These are phyloP conservation scores for Vaccinium corymbosum DNA, from an alignment of 148 eudicot genomes.

Conservation along the genomic window DNA sequence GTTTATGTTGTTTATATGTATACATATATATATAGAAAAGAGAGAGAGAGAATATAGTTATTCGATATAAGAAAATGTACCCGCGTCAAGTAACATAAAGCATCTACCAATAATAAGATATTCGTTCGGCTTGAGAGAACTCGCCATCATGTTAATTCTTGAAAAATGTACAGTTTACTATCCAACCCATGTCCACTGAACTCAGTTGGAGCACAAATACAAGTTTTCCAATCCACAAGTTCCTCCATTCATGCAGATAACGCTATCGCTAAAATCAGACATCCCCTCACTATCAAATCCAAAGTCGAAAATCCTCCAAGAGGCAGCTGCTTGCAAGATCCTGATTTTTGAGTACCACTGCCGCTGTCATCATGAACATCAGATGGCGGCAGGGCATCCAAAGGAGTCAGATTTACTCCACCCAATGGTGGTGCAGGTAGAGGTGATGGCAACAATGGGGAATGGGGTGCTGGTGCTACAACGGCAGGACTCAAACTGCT, in stretches of 20 bases:
- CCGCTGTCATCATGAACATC: not conserved
- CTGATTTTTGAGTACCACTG: not conserved
- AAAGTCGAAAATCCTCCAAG: not conserved
- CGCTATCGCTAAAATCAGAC: not conserved
- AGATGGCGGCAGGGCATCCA: not conserved
- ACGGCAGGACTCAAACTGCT: conserved; percentile 1
- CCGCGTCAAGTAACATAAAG: not conserved
- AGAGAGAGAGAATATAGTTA: too few species aligned
- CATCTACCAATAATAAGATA: not conserved
- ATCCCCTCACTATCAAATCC: not conserved
- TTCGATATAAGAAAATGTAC: too few species aligned
- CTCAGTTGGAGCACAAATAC: not conserved
- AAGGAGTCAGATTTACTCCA: not conserved
- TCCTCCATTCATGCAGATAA: not conserved
- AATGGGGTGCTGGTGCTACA: too few species aligned
- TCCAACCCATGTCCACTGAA: not conserved
- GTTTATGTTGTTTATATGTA: too few species aligned
- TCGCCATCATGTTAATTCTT: not conserved
- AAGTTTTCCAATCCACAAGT: not conserved
- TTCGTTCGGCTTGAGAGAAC: not conserved
- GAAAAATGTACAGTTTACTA: not conserved
- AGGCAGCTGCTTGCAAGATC: not conserved
- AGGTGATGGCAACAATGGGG: not conserved
- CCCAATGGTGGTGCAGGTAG: not conserved
- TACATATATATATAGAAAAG: too few species aligned